Evolutionary conservation across 2,329 filamentous ascomycete genomes (phyloP).

Genomic region (Mollisia scopiformis): DNA sequence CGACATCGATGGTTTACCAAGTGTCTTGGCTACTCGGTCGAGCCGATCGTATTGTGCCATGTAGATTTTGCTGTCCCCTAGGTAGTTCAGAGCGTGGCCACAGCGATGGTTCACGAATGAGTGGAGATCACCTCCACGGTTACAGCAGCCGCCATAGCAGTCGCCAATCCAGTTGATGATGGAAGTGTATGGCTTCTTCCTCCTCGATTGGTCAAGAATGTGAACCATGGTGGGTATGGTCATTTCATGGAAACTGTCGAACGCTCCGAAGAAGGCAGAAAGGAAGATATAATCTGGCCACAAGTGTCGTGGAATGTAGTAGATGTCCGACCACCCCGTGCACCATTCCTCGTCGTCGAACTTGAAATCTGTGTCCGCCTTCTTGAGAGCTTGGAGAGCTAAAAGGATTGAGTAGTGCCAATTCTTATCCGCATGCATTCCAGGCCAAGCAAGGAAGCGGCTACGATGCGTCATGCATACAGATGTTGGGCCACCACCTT

Average conservation of each 20-base stretch:
- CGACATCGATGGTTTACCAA: neutral
- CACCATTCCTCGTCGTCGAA: slow-evolving; percentile 33
- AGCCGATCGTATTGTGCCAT: neutral
- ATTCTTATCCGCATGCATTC: slow-evolving; percentile 3
- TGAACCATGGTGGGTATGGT: slow-evolving; percentile 38
- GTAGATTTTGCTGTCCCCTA: neutral
- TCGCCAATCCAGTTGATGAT: slow-evolving; percentile 12
- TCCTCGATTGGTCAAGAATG: slow-evolving; percentile 35
- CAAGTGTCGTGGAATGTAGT: slow-evolving; percentile 38
- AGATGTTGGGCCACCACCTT: slow-evolving; percentile 13
- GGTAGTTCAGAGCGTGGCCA: slow-evolving; percentile 10
- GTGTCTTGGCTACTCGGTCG: neutral
- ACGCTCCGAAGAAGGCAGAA: slow-evolving; percentile 28
- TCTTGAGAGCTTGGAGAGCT: slow-evolving; percentile 21
- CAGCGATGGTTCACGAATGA: slow-evolving; percentile 5
- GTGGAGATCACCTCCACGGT: slow-evolving; percentile 1
- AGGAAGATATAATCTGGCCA: slow-evolving; percentile 38
- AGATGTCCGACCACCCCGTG: slow-evolving; percentile 39
- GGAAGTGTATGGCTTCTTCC: slow-evolving; percentile 1
- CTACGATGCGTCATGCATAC: slow-evolving; percentile 13
- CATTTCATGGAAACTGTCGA: slow-evolving; percentile 36
- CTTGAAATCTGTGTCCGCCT: slow-evolving; percentile 30
- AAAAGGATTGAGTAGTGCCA: slow-evolving; percentile 17
- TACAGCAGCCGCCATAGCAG: slow-evolving; percentile 15
- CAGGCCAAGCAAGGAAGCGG: neutral